phyloP scores from a whole-genome alignment of 352 stramenopile genomes.

The Globisporangium cylindrosporum region DNA sequence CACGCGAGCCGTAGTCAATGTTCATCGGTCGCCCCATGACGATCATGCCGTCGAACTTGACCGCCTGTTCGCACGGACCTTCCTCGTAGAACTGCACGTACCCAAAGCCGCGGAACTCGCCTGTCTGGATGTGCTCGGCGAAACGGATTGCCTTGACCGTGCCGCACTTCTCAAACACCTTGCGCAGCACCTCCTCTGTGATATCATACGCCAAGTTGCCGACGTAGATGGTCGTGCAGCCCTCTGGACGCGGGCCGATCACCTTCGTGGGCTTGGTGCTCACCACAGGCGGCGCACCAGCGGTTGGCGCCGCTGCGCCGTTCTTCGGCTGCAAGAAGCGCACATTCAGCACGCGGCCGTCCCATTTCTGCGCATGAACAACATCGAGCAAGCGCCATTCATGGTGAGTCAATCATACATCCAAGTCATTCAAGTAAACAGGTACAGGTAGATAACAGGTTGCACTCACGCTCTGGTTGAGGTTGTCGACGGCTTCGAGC shows the following conservation, averaged over 20 bases:
- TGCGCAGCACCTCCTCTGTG: conserved; percentile 84
- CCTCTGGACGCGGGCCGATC: conserved; percentile 64
- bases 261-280: conserved; percentile 37
- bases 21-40: conserved; percentile 85
- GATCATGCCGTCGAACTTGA: conserved; percentile 75
- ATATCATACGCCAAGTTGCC: conserved; percentile 96
- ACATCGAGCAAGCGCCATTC: not conserved
- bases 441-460: not conserved
- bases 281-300: conserved; percentile 6
- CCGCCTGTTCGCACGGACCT: conserved; percentile 80
- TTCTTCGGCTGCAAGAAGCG: conserved; percentile 79
- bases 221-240: conserved; percentile 93
- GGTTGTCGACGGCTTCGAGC: conserved; percentile 68
- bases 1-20: conserved; percentile 71
- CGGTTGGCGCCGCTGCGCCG: conserved; percentile 11
- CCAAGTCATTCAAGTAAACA: not conserved
- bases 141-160: conserved; percentile 80
- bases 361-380: conserved; percentile 57
- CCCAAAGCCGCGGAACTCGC: conserved; percentile 83
- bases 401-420: not conserved
- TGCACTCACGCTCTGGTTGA: conserved; percentile 59
- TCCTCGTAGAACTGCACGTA: conserved; percentile 94
- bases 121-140: conserved; percentile 81
- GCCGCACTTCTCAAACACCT: conserved; percentile 77
- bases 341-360: conserved; percentile 77